Conservation (phyloP, 805 yeast genomes). For the Maudiozyma bulderi region DNA sequence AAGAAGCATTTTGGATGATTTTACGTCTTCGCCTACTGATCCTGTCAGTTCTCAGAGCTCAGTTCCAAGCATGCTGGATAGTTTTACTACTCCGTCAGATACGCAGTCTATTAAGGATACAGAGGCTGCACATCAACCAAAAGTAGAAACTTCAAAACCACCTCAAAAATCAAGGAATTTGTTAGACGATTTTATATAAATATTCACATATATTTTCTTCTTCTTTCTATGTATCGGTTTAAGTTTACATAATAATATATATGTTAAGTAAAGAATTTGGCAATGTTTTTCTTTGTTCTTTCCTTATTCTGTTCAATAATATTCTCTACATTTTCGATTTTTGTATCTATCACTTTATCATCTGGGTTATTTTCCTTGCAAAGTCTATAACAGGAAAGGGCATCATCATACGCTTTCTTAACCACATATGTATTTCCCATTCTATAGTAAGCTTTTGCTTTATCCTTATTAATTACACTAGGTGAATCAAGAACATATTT, state of each 20-base stretch:
- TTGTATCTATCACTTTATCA: slow-evolving; percentile 42
- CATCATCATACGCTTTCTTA: slow-evolving; percentile 39
- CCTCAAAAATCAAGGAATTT: slow-evolving; percentile 18
- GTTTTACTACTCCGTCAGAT: neutral
- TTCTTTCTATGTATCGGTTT: neutral
- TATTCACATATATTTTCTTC: slow-evolving; percentile 1
- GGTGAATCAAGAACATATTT: slow-evolving; percentile 47
- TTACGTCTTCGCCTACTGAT: neutral
- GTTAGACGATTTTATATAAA: slow-evolving; percentile 29
- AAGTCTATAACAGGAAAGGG: slow-evolving; percentile 36
- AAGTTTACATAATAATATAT: neutral
- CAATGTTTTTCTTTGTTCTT: slow-evolving; percentile 44
- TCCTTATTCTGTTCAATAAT: slow-evolving; percentile 36
- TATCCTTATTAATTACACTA: slow-evolving; percentile 31
- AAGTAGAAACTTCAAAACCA: neutral
- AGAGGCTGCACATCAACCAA: neutral
- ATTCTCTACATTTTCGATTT: slow-evolving; percentile 34
- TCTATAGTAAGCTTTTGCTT: slow-evolving; percentile 52
- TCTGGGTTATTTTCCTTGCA: slow-evolving; percentile 38
- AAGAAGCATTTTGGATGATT: neutral
- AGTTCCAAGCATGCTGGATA: neutral
- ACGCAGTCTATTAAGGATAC: neutral
- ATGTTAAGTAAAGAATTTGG: slow-evolving; percentile 46
- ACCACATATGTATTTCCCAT: slow-evolving; percentile 39
- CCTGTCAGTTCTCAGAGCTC: neutral